Evolutionary conservation across 2,329 filamentous ascomycete species (phyloP).

Genomic region (Colletotrichum simmondsii): DNA sequence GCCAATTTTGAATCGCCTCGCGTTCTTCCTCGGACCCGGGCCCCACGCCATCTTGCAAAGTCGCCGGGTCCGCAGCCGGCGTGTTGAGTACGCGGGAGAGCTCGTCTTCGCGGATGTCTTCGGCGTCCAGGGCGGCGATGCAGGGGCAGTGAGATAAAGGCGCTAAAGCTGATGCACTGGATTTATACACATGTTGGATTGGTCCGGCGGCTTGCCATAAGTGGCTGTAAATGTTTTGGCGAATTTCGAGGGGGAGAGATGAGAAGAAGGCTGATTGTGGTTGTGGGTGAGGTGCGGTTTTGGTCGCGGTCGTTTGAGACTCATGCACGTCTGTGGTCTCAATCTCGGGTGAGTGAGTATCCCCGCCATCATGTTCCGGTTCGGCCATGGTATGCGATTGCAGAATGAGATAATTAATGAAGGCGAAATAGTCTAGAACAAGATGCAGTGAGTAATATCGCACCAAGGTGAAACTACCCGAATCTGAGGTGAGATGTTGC

Average conservation of each 20-base stretch:
- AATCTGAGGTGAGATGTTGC: neutral
- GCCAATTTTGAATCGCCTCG: slow-evolving; percentile 22
- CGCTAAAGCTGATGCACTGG: slow-evolving; percentile 4
- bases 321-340: neutral
- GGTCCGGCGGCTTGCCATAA: slow-evolving; percentile 20
- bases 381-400: neutral
- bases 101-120: slow-evolving; percentile 21
- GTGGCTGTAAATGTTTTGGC: slow-evolving; percentile 22
- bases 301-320: neutral
- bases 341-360: neutral
- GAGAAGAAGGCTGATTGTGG: slow-evolving; percentile 24
- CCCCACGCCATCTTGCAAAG: neutral
- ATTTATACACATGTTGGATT: slow-evolving; percentile 26
- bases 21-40: neutral
- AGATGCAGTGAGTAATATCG: neutral
- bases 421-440: too few species aligned
- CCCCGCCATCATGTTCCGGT: neutral
- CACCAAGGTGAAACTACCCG: neutral
- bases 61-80: slow-evolving; percentile 4
- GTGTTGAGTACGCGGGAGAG: slow-evolving; percentile 9
- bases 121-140: slow-evolving; percentile 22
- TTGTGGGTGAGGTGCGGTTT: neutral
- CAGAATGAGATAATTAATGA: neutral
- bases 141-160: slow-evolving; percentile 26
- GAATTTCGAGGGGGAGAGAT: slow-evolving; percentile 23